phyloP scores from a whole-genome alignment of 2,329 filamentous ascomycete species.

The Drechslera avenae region DNA sequence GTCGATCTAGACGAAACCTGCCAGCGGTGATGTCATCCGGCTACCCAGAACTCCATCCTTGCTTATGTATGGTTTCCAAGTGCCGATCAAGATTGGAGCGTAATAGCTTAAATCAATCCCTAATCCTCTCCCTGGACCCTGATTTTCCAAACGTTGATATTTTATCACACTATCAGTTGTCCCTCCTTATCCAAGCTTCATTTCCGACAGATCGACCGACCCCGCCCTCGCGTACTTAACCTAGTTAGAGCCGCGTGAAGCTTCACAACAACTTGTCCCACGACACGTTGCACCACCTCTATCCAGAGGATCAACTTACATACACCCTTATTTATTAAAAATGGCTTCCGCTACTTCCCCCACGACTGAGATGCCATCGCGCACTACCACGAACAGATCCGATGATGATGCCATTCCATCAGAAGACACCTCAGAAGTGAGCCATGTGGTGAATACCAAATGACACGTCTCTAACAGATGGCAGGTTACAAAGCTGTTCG shows the following conservation, averaged over 20 bases:
- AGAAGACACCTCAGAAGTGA: slow-evolving; percentile 55
- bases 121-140: slow-evolving; percentile 14
- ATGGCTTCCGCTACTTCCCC: slow-evolving; percentile 44
- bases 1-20: slow-evolving; percentile 3
- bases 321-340: not conserved
- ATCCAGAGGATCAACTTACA: not conserved
- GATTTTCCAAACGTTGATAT: not conserved
- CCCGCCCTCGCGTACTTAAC: slow-evolving; percentile 9
- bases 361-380: slow-evolving; percentile 37
- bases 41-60: slow-evolving; percentile 7
- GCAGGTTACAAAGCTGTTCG: slow-evolving; percentile 65
- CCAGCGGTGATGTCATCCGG: slow-evolving; percentile 13
- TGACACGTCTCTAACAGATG: not conserved
- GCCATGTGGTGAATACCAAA: not conserved
- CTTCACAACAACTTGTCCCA: slow-evolving; percentile 3
- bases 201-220: slow-evolving; percentile 5
- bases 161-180: not conserved
- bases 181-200: not conserved
- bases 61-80: slow-evolving; percentile 1
- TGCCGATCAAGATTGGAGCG: slow-evolving; percentile 4
- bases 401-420: slow-evolving; percentile 55
- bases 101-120: slow-evolving; percentile 17
- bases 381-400: slow-evolving; percentile 40
- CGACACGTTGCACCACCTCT: not conserved
- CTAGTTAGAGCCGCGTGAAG: slow-evolving; percentile 6